Evolutionary conservation across 2,329 filamentous ascomycete genomes (phyloP).

Genomic region (Fusarium sp.): DNA sequence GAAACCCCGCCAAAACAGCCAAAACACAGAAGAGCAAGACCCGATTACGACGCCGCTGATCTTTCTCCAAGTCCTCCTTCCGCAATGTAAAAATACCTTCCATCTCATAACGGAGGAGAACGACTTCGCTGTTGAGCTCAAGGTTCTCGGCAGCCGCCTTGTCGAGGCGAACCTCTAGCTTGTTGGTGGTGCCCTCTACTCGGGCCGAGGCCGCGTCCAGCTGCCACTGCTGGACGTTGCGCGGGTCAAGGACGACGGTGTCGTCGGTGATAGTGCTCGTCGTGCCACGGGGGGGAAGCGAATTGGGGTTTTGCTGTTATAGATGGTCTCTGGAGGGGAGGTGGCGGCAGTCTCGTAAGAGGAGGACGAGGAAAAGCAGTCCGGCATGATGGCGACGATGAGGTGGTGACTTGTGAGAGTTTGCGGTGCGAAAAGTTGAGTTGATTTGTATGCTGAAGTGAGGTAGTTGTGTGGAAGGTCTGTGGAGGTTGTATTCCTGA

Average conservation of each 20-base stretch:
- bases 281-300: background rate
- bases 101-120: fast-evolving
- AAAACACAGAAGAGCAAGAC: background rate
- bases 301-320: background rate
- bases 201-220: background rate
- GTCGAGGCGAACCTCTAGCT: background rate
- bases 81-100: fast-evolving
- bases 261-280: background rate
- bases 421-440: background rate
- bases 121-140: background rate
- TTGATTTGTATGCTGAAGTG: background rate
- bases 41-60: background rate
- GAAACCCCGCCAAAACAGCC: too few species aligned
- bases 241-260: background rate
- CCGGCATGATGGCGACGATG: background rate
- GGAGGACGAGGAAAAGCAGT: background rate
- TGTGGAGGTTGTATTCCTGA: background rate
- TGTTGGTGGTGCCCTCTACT: background rate
- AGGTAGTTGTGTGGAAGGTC: background rate
- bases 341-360: fast-evolving
- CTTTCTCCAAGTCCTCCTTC: background rate
- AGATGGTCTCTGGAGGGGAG: background rate
- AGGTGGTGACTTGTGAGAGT: background rate
- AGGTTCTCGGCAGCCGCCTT: background rate
- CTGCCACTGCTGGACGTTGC: background rate